Base-by-base conservation (phyloP, 2,329 filamentous ascomycete species). In the Talaromyces atroroseus region DNA sequence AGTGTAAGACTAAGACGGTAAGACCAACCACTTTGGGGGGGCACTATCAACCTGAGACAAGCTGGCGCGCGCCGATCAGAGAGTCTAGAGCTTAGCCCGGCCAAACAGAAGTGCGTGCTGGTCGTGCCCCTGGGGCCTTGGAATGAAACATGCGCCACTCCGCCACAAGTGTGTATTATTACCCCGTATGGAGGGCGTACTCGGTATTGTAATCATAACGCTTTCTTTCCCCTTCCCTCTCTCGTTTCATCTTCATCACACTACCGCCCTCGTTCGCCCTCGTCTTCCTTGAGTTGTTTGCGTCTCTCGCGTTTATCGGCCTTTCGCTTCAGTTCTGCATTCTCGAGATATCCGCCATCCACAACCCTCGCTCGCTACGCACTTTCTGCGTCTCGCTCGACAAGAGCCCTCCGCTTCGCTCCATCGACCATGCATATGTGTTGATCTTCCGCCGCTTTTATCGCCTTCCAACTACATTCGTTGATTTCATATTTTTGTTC, bases 31-130 rank as follows among this genome's bases (percentile, higher is more conserved):
- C n/a, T n/a, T 18, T 8, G 32, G 29, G 18, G 16, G 14, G 21
- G 8, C 11, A 21, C 32, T 23, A 50, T 36, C 24, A 52, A 46
- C 14, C 50, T 52, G 50, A 52, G 50, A 52, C 50, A 52, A 46
- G 26, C 18, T 52, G 40, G 38, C 40, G 50, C 29, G 5, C 5
- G 50, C 11, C 40, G 42, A 52, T 52, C 50, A 34, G 18, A 16
- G 18, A 46, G 42, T 46, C 50, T 32, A 52, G 50, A 52, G 34
- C 20, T n/a, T 26, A 26, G 18, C n/a, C 5, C 12, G 42, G 42
- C 29, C 47, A 36, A 49, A 36, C 3, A 49, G n/a, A 16, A n/a
- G 32, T 10, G 8, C 32, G 6, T 16, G 3, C n/a, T 18, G n/a
- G 5, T 3, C 38, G 38, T 3, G 2, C 18, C 40, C 40, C 50